Evolutionary conservation across 2,329 filamentous ascomycete genomes (phyloP).

Genomic region (Fusarium nygamai): DNA sequence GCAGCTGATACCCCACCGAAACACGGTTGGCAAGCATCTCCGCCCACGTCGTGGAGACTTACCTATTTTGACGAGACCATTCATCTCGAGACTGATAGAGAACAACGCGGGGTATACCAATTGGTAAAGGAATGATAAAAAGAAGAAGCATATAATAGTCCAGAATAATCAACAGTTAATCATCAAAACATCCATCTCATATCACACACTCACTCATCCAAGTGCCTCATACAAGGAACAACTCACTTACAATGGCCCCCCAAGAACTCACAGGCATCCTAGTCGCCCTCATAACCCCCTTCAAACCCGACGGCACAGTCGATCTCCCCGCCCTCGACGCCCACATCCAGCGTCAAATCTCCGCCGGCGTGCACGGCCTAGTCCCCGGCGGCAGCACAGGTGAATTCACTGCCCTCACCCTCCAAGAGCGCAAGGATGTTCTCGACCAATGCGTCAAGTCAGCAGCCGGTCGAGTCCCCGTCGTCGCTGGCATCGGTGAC

Average conservation of each 20-base stretch:
- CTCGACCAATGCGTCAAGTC: slow-evolving; percentile 50
- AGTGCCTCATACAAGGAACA: background rate
- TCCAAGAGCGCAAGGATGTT: slow-evolving; percentile 57
- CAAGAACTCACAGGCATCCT: slow-evolving; percentile 53
- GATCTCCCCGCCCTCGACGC: slow-evolving; percentile 46
- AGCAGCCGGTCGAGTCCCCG: slow-evolving; percentile 52
- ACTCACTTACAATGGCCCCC: slow-evolving; percentile 26
- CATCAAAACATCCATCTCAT: background rate
- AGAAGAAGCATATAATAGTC: slow-evolving; percentile 21
- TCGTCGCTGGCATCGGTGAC: slow-evolving; percentile 56
- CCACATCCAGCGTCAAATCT: slow-evolving; percentile 58
- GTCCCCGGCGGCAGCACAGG: slow-evolving; percentile 60
- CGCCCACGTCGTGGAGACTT: slow-evolving; percentile 37
- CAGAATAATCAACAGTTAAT: background rate
- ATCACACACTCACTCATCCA: background rate
- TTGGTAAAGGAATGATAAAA: background rate
- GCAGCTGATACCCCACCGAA: background rate
- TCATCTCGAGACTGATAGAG: background rate
- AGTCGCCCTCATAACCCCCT: slow-evolving; percentile 60
- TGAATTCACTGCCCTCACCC: slow-evolving; percentile 58
- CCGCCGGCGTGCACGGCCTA: slow-evolving; percentile 58
- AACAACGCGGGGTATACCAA: slow-evolving; percentile 26
- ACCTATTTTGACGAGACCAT: slow-evolving; percentile 24
- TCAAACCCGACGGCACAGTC: slow-evolving; percentile 54
- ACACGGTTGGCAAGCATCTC: slow-evolving; percentile 5